Evolutionary conservation across 768 basidiomycete genomes (phyloP).

Genomic region (Leccinum disarticulatum): DNA sequence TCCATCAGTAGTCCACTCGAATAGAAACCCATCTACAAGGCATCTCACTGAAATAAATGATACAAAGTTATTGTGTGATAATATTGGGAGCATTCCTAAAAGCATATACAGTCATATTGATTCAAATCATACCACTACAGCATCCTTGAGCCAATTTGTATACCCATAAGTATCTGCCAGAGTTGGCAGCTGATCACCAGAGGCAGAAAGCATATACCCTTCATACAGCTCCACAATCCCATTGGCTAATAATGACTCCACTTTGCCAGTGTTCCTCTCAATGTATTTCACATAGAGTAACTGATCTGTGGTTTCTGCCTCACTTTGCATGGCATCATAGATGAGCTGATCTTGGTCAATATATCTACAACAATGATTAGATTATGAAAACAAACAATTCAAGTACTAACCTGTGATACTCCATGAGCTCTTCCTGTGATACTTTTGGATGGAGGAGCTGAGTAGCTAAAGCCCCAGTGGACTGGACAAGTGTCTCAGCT

Average conservation of each 20-base stretch:
- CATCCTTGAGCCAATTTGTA: slow-evolving; percentile 22
- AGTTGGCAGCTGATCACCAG: slow-evolving; percentile 3
- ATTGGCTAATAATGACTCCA: slow-evolving; percentile 11
- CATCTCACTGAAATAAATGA: too few relatives aligned
- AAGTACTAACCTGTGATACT: slow-evolving; percentile 65
- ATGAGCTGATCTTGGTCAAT: slow-evolving; percentile 73
- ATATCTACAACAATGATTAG: slow-evolving; percentile 44
- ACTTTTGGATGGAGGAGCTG: slow-evolving; percentile 63
- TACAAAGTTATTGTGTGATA: too few relatives aligned
- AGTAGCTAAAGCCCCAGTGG: slow-evolving; percentile 59
- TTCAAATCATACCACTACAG: not conserved
- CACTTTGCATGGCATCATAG: slow-evolving; percentile 52
- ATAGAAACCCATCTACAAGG: too few relatives aligned
- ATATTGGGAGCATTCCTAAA: too few relatives aligned
- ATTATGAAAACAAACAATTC: not conserved
- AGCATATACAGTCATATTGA: not conserved
- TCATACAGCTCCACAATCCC: slow-evolving; percentile 22
- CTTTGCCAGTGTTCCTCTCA: slow-evolving; percentile 36
- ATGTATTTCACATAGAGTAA: slow-evolving; percentile 55
- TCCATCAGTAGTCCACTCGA: too few relatives aligned
- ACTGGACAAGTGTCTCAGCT: slow-evolving; percentile 33
- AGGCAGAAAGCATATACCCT: slow-evolving; percentile 18
- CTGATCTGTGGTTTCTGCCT: slow-evolving; percentile 57
- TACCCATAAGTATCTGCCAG: slow-evolving; percentile 17
- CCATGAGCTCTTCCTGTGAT: slow-evolving; percentile 59